Percentiles rank a stretch among this genome's conserved stretches.
Evolutionary conservation across 2,329 filamentous ascomycete species (phyloP).

Genomic region (Sarocladiaceae sp.): DNA sequence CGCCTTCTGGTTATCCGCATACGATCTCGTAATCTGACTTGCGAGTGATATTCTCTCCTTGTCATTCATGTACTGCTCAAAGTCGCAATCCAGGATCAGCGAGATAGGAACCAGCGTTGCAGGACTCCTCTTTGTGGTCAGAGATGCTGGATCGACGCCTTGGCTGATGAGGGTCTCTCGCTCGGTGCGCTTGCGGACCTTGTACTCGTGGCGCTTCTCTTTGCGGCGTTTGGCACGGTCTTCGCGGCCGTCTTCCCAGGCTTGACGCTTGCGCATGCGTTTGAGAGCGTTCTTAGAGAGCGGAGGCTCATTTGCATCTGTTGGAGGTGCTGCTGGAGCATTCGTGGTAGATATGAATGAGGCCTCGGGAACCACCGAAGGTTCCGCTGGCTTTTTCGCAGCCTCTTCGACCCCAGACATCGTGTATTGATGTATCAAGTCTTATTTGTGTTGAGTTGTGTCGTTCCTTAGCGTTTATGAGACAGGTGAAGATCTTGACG

Average conservation of each 20-base stretch:
- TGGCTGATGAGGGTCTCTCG: constrained; percentile 43
- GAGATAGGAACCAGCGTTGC: constrained; percentile 63
- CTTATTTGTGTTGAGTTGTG: too few relatives aligned
- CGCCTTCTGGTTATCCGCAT: constrained; percentile 76
- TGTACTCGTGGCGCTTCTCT: constrained; percentile 44
- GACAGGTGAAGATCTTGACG: too few relatives aligned
- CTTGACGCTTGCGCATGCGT: constrained; percentile 63
- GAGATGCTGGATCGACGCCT: constrained; percentile 33
- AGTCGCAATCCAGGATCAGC: constrained; percentile 84
- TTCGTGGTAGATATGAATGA: too few relatives aligned
- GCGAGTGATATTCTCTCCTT: constrained; percentile 78
- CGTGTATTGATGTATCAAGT: too few relatives aligned
- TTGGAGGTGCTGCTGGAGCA: constrained; percentile 3
- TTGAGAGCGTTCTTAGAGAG: constrained; percentile 86
- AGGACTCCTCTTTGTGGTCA: constrained; percentile 27
- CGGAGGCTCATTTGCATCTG: constrained; percentile 14
- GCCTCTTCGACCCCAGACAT: too few relatives aligned
- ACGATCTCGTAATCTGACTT: constrained; percentile 78
- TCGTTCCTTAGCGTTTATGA: too few relatives aligned
- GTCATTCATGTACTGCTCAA: constrained; percentile 83
- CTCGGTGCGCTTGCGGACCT: constrained; percentile 42
- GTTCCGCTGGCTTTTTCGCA: too few relatives aligned
- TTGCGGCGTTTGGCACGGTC: constrained; percentile 48
- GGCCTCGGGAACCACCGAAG: too few relatives aligned
- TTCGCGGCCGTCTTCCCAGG: constrained; percentile 69